Base-by-base conservation (phyloP, 2,329 filamentous ascomycete species). In the Penicillium rolfsii region DNA sequence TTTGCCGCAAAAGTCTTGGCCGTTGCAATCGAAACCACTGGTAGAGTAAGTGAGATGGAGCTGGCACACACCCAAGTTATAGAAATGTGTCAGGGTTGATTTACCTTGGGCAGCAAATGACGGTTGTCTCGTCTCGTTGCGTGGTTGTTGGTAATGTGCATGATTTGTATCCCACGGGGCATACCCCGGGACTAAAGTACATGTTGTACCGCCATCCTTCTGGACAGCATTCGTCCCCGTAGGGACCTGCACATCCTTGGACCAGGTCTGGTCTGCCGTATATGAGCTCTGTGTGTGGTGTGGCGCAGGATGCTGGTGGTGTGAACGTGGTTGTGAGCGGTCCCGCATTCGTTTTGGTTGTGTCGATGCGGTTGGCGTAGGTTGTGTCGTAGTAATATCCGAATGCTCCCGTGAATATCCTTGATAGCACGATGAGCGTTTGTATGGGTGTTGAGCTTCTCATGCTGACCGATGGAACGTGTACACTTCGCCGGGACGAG, bases 181-280 rank as follows among this genome's bases (percentile, higher is more conserved):
- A 66, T 43, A 46, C 43, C 3, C 62, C 64, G 3, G 62, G 64
- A 50, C 62, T 66, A 30, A 63, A 66, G 43, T 66, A 66, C 11
- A 59, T 55, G 24, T 48, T 48, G 2, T 9, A 40, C 4, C 50
- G 36, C 64, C 64, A 66, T 5, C 52, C 45, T 4, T 53, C 43
- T 3, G 62, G 62, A 22, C 58, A 64, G 28, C 64, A 64, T 7
- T 66, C 62, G 4, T 57, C 41, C 2, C 59, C 56, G 9, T 55
- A 56, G 0, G 58, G 56, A 1, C 58, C 63, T 30, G 56, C 55
- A 14, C 61, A 61, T 38, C 58, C 63, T 8, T 56, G 40, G 43
- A 59, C 52, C 8, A 61, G 48, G 14, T 43, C 30, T 3, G 56
- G 63, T 5, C 33, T 14, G 3, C 43, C 55, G 24, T 57, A 52